Conservation (phyloP, 805 yeast genomes). For the Candida schatavii region DNA sequence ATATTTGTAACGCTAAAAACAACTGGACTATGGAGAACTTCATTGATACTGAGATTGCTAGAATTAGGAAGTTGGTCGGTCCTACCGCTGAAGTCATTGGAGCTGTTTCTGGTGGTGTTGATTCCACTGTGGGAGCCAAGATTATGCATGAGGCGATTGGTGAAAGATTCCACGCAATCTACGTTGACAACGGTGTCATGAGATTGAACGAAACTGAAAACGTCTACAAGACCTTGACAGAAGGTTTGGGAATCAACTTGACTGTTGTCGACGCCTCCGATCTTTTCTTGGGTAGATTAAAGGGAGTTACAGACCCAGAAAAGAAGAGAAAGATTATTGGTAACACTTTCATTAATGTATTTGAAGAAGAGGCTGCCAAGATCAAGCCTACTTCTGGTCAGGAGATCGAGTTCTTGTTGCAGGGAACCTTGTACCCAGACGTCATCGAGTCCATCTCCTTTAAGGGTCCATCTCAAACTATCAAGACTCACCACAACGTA, state of each 20-base stretch:
- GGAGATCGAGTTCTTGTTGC: conserved; percentile 88
- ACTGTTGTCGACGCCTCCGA: conserved; percentile 94
- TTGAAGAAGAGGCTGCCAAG: conserved; percentile 91
- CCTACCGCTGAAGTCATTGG: conserved; percentile 98
- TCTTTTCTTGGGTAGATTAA: conserved; percentile 78
- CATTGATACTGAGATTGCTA: conserved; percentile 91
- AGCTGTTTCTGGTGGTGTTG: conserved; percentile 99
- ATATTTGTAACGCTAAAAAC: conserved; percentile 79
- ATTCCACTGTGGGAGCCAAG: conserved; percentile 98
- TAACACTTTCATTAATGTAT: conserved; percentile 94
- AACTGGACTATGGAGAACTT: conserved; percentile 99
- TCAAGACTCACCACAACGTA: conserved; percentile 98
- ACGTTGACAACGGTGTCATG: conserved; percentile 97
- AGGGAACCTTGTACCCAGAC: conserved; percentile 97
- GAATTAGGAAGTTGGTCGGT: conserved; percentile 89
- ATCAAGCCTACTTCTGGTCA: conserved; percentile 87
- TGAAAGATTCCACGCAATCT: conserved; percentile 95
- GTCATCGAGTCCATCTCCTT: conserved; percentile 97
- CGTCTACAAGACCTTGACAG: conserved; percentile 86
- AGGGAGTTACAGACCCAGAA: conserved; percentile 97
- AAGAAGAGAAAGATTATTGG: conserved; percentile 98
- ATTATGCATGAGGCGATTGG: conserved; percentile 98
- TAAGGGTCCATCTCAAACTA: conserved; percentile 99
- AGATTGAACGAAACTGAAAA: conserved; percentile 87
- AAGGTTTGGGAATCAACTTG: conserved; percentile 91